Evolutionary conservation across 495 filamentous ascomycete species (phyloP).

Genomic region (Hamigera avellanea): DNA sequence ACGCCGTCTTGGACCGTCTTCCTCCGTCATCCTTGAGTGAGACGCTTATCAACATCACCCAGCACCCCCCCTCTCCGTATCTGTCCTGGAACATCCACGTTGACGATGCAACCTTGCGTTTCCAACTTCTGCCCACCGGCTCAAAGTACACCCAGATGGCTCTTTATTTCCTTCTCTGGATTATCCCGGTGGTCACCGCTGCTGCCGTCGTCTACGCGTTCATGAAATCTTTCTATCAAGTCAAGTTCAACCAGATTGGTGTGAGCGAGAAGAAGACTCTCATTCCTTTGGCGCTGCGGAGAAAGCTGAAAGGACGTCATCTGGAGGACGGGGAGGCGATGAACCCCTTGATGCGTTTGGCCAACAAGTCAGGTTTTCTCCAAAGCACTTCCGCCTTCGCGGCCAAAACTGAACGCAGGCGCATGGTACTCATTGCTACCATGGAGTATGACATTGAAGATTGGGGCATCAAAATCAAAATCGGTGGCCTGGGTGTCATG

Average conservation of each 20-base stretch:
- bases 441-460: constrained; percentile 70
- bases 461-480: constrained; percentile 63
- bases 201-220: constrained; percentile 43
- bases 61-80: constrained; percentile 40
- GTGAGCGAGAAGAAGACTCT: constrained; percentile 38
- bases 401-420: constrained; percentile 28
- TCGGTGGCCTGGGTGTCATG: constrained; percentile 61
- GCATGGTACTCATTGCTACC: constrained; percentile 54
- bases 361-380: constrained; percentile 32
- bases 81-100: constrained; percentile 45
- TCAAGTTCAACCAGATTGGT: constrained; percentile 60
- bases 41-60: constrained; percentile 50
- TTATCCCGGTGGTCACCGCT: constrained; percentile 43
- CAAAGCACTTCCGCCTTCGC: constrained; percentile 35
- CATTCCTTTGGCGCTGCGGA: constrained; percentile 24
- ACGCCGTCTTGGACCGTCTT: constrained; percentile 51
- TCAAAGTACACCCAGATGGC: constrained; percentile 44
- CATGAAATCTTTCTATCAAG: constrained; percentile 55
- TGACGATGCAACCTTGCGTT: constrained; percentile 43
- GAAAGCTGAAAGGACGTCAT: constrained; percentile 14
- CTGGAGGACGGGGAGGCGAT: constrained; percentile 11
- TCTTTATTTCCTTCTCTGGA: constrained; percentile 44
- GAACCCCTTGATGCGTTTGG: constrained; percentile 21
- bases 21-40: constrained; percentile 47
- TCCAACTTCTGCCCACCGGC: constrained; percentile 42